Conservation (phyloP, 495 filamentous ascomycete genomes). For the Xylaria nigripes region DNA sequence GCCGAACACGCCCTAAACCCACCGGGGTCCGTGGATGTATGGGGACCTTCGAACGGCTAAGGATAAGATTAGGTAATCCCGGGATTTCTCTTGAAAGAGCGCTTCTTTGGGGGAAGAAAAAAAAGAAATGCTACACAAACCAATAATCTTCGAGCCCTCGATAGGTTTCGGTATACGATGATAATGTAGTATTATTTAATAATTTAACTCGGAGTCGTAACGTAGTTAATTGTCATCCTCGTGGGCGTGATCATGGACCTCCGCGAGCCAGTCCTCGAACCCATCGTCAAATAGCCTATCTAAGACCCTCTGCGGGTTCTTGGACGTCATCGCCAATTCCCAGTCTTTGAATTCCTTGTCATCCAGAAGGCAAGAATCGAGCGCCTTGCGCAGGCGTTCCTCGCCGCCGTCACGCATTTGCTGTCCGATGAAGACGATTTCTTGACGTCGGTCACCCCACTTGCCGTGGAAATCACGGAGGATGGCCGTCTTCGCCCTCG, state of each 20-base stretch:
- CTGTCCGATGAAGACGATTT: constrained; percentile 53
- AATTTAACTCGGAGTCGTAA: too few relatives aligned
- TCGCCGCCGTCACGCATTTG: constrained; percentile 31
- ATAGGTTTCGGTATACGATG: too few relatives aligned
- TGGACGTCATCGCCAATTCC: constrained; percentile 42
- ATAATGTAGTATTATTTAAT: too few relatives aligned
- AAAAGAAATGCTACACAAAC: too few relatives aligned
- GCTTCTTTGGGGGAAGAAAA: too few relatives aligned
- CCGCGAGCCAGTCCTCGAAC: constrained; percentile 48
- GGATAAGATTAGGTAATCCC: too few relatives aligned
- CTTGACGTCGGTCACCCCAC: constrained; percentile 53
- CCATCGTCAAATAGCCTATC: constrained; percentile 46
- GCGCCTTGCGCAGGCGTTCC: constrained; percentile 28
- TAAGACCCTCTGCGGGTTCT: constrained; percentile 31
- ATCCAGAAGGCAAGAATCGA: constrained; percentile 45
- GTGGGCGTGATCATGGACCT: constrained; percentile 29
- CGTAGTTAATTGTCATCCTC: not conserved
- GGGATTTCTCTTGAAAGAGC: too few relatives aligned
- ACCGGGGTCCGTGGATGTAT: too few relatives aligned
- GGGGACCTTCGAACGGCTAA: too few relatives aligned
- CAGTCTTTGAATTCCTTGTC: constrained; percentile 43
- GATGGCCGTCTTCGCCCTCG: constrained; percentile 14
- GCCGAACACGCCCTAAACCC: too few relatives aligned
- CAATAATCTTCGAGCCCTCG: too few relatives aligned
- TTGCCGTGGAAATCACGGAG: constrained; percentile 27